These are phyloP conservation scores for Fraxinus pennsylvanica DNA, from an alignment of 257 asterid genomes.

Conservation along the genomic window DNA sequence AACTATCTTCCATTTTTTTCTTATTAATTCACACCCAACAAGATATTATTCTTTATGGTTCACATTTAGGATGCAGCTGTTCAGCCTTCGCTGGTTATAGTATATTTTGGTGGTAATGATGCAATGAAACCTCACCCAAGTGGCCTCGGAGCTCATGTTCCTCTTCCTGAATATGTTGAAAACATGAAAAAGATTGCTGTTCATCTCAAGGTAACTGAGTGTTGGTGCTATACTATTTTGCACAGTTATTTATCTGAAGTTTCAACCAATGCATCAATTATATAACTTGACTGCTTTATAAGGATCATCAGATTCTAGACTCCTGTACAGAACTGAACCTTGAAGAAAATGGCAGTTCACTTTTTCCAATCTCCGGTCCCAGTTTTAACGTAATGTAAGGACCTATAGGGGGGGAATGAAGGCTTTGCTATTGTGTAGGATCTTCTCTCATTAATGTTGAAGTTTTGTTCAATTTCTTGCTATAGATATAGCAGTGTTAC, in stretches of 20 bases:
- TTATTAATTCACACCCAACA: not conserved
- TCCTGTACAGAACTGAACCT: constrained; percentile 2
- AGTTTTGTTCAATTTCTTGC: not conserved
- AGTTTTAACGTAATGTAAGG: not conserved
- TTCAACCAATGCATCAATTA: not conserved
- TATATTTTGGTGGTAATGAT: constrained; percentile 91
- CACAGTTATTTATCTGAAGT: not conserved
- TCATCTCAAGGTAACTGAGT: constrained; percentile 49
- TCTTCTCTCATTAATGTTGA: not conserved
- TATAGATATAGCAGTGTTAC: not conserved
- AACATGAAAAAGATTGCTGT: constrained; percentile 73
- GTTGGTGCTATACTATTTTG: not conserved
- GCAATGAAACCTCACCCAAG: constrained; percentile 63
- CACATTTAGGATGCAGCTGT: constrained; percentile 53
- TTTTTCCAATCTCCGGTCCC: not conserved
- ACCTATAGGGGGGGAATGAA: not conserved
- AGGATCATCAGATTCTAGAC: not conserved
- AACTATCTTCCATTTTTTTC: not conserved
- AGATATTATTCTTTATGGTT: not conserved
- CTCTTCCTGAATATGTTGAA: constrained; percentile 73
- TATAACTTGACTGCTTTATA: not conserved
- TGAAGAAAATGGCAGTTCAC: not conserved
- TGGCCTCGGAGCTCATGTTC: constrained; percentile 78
- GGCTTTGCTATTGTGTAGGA: not conserved
- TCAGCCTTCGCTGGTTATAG: constrained; percentile 77